A percentile compares a stretch with the other conserved stretches of the same genome.
Conservation (phyloP, 345 rosid species). For the Linum trigynum region DNA sequence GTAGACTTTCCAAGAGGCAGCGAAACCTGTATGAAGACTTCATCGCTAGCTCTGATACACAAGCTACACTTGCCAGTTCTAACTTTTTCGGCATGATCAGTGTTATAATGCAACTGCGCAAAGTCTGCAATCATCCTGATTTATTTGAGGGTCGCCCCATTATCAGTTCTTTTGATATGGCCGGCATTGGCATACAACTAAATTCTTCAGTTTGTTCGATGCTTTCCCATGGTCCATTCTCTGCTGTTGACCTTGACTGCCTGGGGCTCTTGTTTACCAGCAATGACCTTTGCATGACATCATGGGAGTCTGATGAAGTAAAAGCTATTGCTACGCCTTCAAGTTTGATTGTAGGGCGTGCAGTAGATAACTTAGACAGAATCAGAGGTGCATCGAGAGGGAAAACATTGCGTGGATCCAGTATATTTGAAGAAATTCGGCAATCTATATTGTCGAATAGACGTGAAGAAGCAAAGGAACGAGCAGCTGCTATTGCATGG, state of each 20-base stretch:
- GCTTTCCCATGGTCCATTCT: conserved; percentile 53
- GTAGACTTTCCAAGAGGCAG: conserved; percentile 96
- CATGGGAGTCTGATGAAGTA: conserved; percentile 87
- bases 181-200: conserved; percentile 63
- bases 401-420: conserved; percentile 46
- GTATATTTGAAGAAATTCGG: conserved; percentile 79
- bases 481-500: conserved; percentile 88
- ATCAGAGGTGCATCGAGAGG: conserved; percentile 25
- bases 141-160: conserved; percentile 99
- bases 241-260: conserved; percentile 46
- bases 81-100: conserved; percentile 99
- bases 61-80: conserved; percentile 87
- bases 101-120: conserved; percentile 97
- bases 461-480: conserved; percentile 56
- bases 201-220: conserved; percentile 66
- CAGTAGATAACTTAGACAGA: conserved; percentile 31
- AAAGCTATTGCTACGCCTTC: conserved; percentile 69
- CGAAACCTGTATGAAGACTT: conserved; percentile 97
- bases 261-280: conserved; percentile 78
- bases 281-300: conserved; percentile 62
- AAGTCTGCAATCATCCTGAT: conserved; percentile 99
- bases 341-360: conserved; percentile 46
- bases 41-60: conserved; percentile 98
- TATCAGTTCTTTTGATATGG: conserved; percentile 92
- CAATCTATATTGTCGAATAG: conserved; percentile 72